phyloP scores from a whole-genome alignment of 2,329 filamentous ascomycete species.

The Blastomyces gilchristii region DNA sequence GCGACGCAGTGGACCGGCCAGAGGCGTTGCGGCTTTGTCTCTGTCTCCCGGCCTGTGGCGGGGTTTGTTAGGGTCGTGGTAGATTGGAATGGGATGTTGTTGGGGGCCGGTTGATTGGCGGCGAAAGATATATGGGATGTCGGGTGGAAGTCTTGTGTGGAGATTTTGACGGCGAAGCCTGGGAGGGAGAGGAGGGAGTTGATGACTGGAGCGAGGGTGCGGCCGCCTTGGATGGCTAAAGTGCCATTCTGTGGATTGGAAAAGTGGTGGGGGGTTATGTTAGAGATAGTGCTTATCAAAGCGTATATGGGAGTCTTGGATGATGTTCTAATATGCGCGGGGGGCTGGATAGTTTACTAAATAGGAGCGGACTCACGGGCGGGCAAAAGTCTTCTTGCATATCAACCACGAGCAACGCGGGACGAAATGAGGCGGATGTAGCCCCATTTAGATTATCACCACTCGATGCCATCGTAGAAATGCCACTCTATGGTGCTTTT shows the following conservation, averaged over 20 bases:
- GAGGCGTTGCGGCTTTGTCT: constrained; percentile 57
- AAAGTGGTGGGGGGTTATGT: background rate
- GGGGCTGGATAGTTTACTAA: background rate
- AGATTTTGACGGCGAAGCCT: constrained; percentile 59
- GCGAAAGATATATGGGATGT: constrained; percentile 78
- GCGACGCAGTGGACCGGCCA: constrained; percentile 92
- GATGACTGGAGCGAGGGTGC: constrained; percentile 57
- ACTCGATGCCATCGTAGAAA: constrained; percentile 4
- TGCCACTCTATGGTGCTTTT: background rate
- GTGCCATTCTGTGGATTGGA: constrained; percentile 54
- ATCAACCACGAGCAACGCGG: constrained; percentile 68
- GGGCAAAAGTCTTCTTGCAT: constrained; percentile 93
- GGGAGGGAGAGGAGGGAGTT: constrained; percentile 64
- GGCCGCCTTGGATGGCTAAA: constrained; percentile 68
- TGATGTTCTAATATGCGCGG: background rate
- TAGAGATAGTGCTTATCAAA: background rate
- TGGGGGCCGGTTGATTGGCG: constrained; percentile 55
- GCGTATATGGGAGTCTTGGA: background rate
- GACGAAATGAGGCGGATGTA: constrained; percentile 27
- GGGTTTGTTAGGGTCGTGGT: constrained; percentile 48
- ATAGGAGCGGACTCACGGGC: constrained; percentile 46
- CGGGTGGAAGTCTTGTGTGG: constrained; percentile 91
- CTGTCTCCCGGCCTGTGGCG: constrained; percentile 42
- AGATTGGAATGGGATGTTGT: constrained; percentile 59
- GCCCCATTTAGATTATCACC: background rate